Conservation (phyloP, 2,329 filamentous ascomycete genomes). For the Arthroderma sp. region DNA sequence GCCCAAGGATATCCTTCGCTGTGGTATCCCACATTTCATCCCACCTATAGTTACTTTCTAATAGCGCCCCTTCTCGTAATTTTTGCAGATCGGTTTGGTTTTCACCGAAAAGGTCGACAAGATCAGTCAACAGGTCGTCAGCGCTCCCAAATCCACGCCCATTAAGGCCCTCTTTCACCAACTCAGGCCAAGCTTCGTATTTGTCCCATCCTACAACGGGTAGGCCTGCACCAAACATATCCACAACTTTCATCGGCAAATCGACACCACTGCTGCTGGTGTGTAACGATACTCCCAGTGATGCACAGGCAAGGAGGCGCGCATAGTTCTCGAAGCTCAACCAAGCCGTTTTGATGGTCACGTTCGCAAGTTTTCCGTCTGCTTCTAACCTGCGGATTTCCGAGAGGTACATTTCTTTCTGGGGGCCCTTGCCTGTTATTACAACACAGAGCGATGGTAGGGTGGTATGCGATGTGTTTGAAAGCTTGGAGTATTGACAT, state of each 20-base stretch:
- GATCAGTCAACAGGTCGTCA: conserved; percentile 48
- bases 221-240: conserved; percentile 93
- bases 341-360: conserved; percentile 71
- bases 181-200: conserved; percentile 79
- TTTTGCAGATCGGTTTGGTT: conserved; percentile 40
- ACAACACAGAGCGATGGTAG: conserved; percentile 65
- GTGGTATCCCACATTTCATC: conserved; percentile 85
- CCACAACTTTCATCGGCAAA: conserved; percentile 96
- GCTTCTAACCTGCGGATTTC: conserved; percentile 50
- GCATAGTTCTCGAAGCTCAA: conserved; percentile 76
- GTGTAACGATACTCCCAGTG: conserved; percentile 82
- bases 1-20: conserved; percentile 56
- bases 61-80: conserved; percentile 56
- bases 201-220: conserved; percentile 76
- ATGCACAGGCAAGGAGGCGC: conserved; percentile 65
- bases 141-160: conserved; percentile 71
- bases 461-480: conserved; percentile 30
- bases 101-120: conserved; percentile 52
- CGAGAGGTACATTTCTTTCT: conserved; percentile 60
- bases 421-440: conserved; percentile 88
- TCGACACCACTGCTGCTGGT: conserved; percentile 91
- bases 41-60: conserved; percentile 69
- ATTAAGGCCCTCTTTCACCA: conserved; percentile 79
- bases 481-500: conserved; percentile 52
- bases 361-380: conserved; percentile 51